Percentiles rank a stretch among this genome's conserved stretches.
Evolutionary conservation across 345 rosid genomes (phyloP).

Genomic region (Hypericum perforatum): DNA sequence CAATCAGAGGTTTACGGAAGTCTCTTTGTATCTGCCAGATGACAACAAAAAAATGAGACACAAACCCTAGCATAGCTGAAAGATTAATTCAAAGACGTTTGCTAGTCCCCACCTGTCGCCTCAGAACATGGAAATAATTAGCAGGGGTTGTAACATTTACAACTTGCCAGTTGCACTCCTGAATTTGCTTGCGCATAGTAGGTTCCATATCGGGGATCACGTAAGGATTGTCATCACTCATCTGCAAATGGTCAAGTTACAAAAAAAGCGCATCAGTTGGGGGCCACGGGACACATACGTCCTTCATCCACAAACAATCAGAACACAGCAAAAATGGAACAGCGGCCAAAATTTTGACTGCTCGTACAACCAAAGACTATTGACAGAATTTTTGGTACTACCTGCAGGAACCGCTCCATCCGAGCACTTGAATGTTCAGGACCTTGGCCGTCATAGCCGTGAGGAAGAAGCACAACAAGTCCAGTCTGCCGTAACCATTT

Average conservation of each 20-base stretch:
- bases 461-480: slow-evolving; percentile 70
- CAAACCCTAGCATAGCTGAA: background rate
- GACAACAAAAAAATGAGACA: slow-evolving; percentile 1
- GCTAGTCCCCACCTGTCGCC: slow-evolving; percentile 48
- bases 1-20: slow-evolving; percentile 82
- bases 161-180: slow-evolving; percentile 83
- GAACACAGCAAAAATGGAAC: background rate
- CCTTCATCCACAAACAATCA: background rate
- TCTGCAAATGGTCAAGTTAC: slow-evolving; percentile 28
- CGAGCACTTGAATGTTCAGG: slow-evolving; percentile 87
- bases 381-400: slow-evolving; percentile 10
- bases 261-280: background rate
- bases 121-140: slow-evolving; percentile 71
- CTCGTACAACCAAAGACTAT: too few species aligned
- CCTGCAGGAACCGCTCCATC: slow-evolving; percentile 74
- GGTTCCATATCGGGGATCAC: slow-evolving; percentile 82
- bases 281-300: background rate
- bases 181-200: slow-evolving; percentile 64
- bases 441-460: slow-evolving; percentile 80
- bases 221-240: slow-evolving; percentile 77
- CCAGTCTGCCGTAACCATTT: slow-evolving; percentile 82
- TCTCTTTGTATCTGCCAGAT: slow-evolving; percentile 63
- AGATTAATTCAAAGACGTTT: background rate
- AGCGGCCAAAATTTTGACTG: too few species aligned
- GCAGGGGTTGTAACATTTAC: slow-evolving; percentile 88